phyloP scores from a whole-genome alignment of 306 rosid genomes.

The Hippophae tibetana region DNA sequence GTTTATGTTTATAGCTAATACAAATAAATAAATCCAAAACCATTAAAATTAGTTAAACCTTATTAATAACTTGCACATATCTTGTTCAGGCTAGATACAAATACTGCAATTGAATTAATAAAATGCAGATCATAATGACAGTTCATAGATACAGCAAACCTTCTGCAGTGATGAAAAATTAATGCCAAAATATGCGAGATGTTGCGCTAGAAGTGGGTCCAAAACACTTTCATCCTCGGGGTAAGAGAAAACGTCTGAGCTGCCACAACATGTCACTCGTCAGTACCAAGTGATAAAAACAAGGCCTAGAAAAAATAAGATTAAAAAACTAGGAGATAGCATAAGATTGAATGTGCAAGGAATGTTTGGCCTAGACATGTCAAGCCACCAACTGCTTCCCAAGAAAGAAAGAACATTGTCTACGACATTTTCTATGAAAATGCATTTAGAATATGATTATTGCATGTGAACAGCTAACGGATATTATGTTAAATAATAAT shows the following conservation, averaged over 20 bases:
- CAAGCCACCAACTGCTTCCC: neutral
- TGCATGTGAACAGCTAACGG: too few species aligned
- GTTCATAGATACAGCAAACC: constrained; percentile 36
- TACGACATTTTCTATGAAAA: too few species aligned
- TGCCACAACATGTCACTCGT: constrained; percentile 58
- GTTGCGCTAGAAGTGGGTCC: constrained; percentile 84
- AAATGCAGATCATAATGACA: neutral
- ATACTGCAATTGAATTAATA: too few species aligned
- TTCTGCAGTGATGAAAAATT: constrained; percentile 85
- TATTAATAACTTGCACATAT: too few species aligned
- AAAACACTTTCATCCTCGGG: constrained; percentile 88
- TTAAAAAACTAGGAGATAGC: neutral
- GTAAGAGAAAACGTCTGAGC: constrained; percentile 96
- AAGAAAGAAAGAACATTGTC: neutral
- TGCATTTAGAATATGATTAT: too few species aligned
- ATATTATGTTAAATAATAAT: too few species aligned
- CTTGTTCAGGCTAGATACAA: too few species aligned
- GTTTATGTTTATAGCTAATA: too few species aligned
- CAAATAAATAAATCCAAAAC: too few species aligned
- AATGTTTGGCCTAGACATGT: constrained; percentile 9
- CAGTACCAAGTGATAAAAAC: constrained; percentile 30
- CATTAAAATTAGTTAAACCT: too few species aligned
- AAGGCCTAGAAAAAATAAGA: neutral
- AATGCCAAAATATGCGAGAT: constrained; percentile 89
- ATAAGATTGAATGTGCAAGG: neutral